Evolutionary conservation across 106 monocot species (phyloP), one percentile per base, ranked within the genome.

Genomic region (Dioscorea alata): DNA sequence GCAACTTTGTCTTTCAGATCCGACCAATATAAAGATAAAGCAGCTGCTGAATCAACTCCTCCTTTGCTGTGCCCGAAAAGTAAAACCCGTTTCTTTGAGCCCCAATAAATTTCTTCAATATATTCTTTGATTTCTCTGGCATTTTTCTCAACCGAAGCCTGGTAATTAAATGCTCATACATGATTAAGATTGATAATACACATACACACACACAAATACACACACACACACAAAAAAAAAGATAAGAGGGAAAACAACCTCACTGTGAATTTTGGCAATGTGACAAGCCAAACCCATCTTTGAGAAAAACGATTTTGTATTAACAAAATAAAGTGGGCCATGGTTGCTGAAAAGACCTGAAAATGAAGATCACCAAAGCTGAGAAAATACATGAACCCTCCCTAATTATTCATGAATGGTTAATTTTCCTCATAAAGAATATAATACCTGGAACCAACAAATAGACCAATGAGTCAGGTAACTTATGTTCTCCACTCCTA

Each of bases 11-110:
- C 93, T 81, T 87, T 93, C 63, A 99, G 73, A 57, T 99, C 85
- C 56, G 87, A 49, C 99, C 99, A 93, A 69, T 99, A 93, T 35
- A 93, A 78, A 69, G 93, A 99, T 70, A 99, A 63, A 21, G 99
- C 99, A 49, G 99, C 99, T 33, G 99, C 99, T 19, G 99, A 79
- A 76, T 99, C 99, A 52, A 99, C 87, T 32, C 99, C 99, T 3
- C 99, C 99, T 81, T 99, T 99, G 76, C 93, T 99, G 67, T 99
- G 99, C 28, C 99, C 99, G 65, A 93, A 81, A 69, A 99, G 79
- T 74, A 99, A 59, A 21, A 99, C 85, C 24, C 83, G 86, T 63
- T 99, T 99, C 68, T 68, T 73, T 19, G 99, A 82, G 1, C 99
- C 99, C 92, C 92, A 99, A 57, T 81, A 93, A 23, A 99, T 90